A percentile compares a stretch with the other conserved stretches of the same genome.
phyloP scores from a whole-genome alignment of 169 alveolate genomes.

The Cardiosporidium cionae region DNA sequence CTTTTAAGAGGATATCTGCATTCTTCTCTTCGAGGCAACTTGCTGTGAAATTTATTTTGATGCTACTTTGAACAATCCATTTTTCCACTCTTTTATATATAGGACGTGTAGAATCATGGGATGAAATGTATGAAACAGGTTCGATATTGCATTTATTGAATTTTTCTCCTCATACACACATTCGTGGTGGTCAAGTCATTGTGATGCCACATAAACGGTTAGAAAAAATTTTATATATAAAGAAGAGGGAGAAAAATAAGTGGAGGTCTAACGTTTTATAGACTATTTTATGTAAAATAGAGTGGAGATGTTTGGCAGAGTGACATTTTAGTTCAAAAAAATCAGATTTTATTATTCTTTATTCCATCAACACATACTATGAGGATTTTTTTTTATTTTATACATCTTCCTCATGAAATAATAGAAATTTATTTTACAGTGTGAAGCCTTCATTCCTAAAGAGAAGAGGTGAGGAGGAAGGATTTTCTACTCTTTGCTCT shows the following conservation, averaged over 20 bases:
- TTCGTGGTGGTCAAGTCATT: slow-evolving; percentile 60
- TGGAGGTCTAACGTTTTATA: background rate
- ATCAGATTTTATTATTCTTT: background rate
- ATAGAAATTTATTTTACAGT: no score
- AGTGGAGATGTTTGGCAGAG: background rate
- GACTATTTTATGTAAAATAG: background rate
- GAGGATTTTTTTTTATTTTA: background rate
- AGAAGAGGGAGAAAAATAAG: background rate
- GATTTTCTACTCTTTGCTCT: no score
- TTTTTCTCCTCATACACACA: slow-evolving; percentile 44
- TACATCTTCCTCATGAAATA: no score
- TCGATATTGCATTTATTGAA: slow-evolving; percentile 49
- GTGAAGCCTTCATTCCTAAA: no score
- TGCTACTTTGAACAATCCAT: slow-evolving; percentile 23
- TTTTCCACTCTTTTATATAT: slow-evolving; percentile 37
- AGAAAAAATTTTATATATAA: slow-evolving; percentile 29
- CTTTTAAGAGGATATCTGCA: no score
- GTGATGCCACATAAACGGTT: slow-evolving; percentile 59
- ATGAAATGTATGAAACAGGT: slow-evolving; percentile 48
- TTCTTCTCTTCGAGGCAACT: no score
- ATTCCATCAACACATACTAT: background rate
- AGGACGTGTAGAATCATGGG: slow-evolving; percentile 36
- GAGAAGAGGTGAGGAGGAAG: no score
- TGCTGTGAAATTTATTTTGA: background rate
- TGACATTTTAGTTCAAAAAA: background rate